Percentiles rank a stretch among this genome's conserved stretches.
Conservation (phyloP, 106 monocot species). For the Allium fistulosum region DNA sequence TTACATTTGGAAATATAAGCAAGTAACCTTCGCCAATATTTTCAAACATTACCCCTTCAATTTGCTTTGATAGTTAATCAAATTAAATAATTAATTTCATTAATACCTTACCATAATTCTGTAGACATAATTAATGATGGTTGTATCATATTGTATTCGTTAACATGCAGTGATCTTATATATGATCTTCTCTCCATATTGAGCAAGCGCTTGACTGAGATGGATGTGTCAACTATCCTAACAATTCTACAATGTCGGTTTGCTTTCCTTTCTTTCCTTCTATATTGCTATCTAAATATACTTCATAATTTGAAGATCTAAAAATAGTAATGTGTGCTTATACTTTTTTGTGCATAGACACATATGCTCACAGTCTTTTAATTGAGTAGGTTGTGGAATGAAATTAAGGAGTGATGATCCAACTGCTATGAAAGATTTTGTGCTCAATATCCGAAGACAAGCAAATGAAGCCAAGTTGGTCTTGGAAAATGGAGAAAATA, state of each 20-base stretch:
- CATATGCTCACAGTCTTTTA: neutral
- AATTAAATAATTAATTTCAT: no score
- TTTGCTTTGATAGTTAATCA: no score
- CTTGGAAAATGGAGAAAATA: conserved; percentile 20
- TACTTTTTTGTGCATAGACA: no score
- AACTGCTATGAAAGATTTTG: conserved; percentile 81
- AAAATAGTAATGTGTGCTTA: no score
- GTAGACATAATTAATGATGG: no score
- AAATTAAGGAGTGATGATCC: conserved; percentile 89
- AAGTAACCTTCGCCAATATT: no score
- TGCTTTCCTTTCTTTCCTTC: neutral
- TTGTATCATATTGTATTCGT: neutral
- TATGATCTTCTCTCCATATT: conserved; percentile 76
- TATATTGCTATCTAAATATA: neutral
- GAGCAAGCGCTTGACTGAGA: conserved; percentile 79
- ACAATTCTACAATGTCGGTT: conserved; percentile 70
- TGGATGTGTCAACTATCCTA: conserved; percentile 78
- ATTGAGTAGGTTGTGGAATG: conserved; percentile 80
- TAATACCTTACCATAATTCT: no score
- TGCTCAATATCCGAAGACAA: conserved; percentile 59
- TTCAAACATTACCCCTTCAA: no score
- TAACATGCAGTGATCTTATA: conserved; percentile 72
- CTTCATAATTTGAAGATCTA: neutral
- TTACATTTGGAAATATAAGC: no score
- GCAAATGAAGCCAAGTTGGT: conserved; percentile 45